Conservation (phyloP, 768 basidiomycete genomes). For the Trametes villosa region DNA sequence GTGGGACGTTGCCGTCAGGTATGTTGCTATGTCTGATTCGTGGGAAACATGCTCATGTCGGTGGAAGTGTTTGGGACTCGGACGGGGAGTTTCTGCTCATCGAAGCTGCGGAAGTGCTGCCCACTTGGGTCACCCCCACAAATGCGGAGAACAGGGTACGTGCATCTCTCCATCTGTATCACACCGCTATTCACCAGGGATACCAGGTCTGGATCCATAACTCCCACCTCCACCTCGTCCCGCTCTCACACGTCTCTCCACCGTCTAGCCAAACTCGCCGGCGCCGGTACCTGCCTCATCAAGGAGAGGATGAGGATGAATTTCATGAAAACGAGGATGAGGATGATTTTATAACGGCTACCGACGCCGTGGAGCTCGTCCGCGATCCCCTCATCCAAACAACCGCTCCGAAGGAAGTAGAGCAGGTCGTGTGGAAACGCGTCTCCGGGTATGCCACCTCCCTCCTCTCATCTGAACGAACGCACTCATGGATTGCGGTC, state of each 20-base stretch:
- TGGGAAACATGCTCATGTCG: neutral
- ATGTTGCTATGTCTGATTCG: constrained; percentile 24
- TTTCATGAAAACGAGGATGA: constrained; percentile 44
- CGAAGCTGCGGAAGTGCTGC: constrained; percentile 90
- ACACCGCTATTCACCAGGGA: constrained; percentile 10
- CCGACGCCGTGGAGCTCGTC: constrained; percentile 68
- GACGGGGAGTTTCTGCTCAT: constrained; percentile 97
- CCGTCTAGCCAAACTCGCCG: constrained; percentile 58
- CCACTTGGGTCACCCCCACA: constrained; percentile 87
- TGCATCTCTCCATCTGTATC: constrained; percentile 32
- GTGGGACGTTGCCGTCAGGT: constrained; percentile 87
- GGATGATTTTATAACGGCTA: constrained; percentile 55
- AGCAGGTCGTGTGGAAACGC: constrained; percentile 69
- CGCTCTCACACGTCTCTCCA: constrained; percentile 74
- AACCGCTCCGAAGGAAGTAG: constrained; percentile 60
- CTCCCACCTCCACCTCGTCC: constrained; percentile 85
- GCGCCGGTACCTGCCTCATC: constrained; percentile 47
- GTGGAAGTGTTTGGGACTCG: constrained; percentile 72
- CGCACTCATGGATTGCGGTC: neutral
- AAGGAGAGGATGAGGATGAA: constrained; percentile 53
- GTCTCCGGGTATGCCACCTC: constrained; percentile 56
- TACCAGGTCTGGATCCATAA: constrained; percentile 89
- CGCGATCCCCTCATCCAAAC: constrained; percentile 59
- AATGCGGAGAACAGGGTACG: constrained; percentile 94
- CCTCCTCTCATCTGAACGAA: too few species aligned